Evolutionary conservation across 148 eudicot genomes (phyloP), one percentile per base, ranked within the genome.

Genomic region (Simmondsia chinensis): DNA sequence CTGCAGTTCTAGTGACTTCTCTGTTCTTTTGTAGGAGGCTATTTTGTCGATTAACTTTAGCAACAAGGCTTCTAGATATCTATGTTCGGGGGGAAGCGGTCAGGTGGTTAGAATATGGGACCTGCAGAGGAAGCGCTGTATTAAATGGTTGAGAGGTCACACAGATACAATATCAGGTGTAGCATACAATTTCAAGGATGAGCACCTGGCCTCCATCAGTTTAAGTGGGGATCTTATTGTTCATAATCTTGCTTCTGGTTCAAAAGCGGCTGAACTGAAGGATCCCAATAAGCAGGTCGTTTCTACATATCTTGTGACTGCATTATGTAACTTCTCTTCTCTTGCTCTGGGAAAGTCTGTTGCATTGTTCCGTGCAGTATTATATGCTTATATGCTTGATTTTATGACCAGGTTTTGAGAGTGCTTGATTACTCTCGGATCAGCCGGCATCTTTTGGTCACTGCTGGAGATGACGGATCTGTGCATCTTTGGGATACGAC

Each of bases 381-480:
- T 61, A 43, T 63, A 57, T 73, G 50, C 57, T 63, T 63, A 50
- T 67, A 35, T 57, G 53, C 54, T 50, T 55, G 33, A 54, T 64
- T 31, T 52, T 48, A 54, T 52, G 60, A 64, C 58, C 82, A 91
- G 97, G 76, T 85, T 56, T 72, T 85, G 61, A 83, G 95, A 48
- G 95, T 74, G 54, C 86, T 91, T 74, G 95, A 91, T 72, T 91
- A 85, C 75, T 91, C 97, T 60, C 74, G 81, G 75, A 64, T 52
- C 50, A 91, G 97, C 71, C 72, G 97, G 64, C 94, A 85, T 71
- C 81, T 82, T 57, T 68, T 91, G 73, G 95, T 74, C 28, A 85
- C 97, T 33, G 95, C 97, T 50, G 97, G 97, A 36, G 97, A 89
- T 72, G 97, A 89, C 76, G 97, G 97, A 24, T 85, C 97, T 22